These are phyloP conservation scores for Lumnitzera littorea DNA, from an alignment of 345 rosid species.

Conservation along the genomic window DNA sequence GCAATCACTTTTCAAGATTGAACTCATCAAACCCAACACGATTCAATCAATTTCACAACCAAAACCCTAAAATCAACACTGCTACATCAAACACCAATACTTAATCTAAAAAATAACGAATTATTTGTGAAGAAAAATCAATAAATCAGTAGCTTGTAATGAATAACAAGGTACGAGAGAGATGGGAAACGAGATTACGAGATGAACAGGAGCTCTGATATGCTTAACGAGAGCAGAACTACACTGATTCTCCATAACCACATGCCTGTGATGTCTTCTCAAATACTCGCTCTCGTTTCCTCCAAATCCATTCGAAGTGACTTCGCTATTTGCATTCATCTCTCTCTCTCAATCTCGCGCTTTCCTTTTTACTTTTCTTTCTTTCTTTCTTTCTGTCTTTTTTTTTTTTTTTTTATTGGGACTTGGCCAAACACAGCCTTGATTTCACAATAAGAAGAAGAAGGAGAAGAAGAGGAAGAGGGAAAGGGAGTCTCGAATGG, in stretches of 20 bases:
- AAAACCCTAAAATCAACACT: conserved; percentile 2
- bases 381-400: too few relatives aligned
- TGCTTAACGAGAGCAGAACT: conserved; percentile 69
- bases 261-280: conserved; percentile 54
- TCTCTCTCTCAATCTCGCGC: conserved; percentile 4
- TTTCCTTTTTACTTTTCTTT: too few relatives aligned
- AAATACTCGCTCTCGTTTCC: conserved; percentile 45
- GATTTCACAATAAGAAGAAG: too few relatives aligned
- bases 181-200: conserved; percentile 38
- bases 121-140: background rate
- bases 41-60: background rate
- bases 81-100: background rate
- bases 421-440: background rate
- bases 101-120: background rate
- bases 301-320: conserved; percentile 18
- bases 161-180: conserved; percentile 5
- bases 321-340: conserved; percentile 29
- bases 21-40: too few relatives aligned
- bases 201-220: conserved; percentile 90
- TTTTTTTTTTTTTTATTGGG: too few relatives aligned
- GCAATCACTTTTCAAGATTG: too few relatives aligned
- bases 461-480: too few relatives aligned
- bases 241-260: conserved; percentile 66
- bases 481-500: too few relatives aligned
- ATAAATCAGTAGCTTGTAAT: background rate